Base-by-base conservation (phyloP, 768 basidiomycete genomes). In the Boletus reticulatus region DNA sequence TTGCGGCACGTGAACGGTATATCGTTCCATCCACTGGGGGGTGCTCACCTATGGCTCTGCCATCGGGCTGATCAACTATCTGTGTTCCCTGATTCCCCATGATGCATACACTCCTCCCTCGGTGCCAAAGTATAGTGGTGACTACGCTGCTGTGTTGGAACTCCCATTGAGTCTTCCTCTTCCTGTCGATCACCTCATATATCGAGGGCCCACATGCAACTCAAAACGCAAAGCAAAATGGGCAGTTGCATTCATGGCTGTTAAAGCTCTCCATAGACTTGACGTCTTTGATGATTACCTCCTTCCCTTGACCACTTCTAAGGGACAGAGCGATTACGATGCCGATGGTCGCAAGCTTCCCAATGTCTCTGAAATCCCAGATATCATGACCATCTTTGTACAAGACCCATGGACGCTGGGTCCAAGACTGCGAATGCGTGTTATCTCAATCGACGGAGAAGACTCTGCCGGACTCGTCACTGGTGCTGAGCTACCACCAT, bases 221-320 rank as follows among this genome's bases (percentile, higher is more conserved):
- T 82, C 89, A 12, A 94, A 93, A 67, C 85, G 80, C 56, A 89
- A 90, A 64, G 92, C 94, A 1, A 91, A 84, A 62, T 84, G 93
- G 8, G 88, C 88, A 4, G 92, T 83, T 12, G 89, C 92, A 0
- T 95, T 92, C 67, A 71, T 83, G 57, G 92, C 88, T 4, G 89
- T 92, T 20, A 84, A 82, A 61, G 75, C 76, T 3, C 77, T 96
- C 16, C 81, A 86, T 56, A 74, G 76, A 29, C 73, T 91, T n/a
- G 80, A 87, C 29, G 86, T 91, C 6, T 87, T 94, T 61, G 87
- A 95, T 62, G 85, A 93, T 53, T 86, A 89, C 64, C 79, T 96
- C 3, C 77, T 93, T 11, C 93, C 94, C 0, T 75, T 80, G n/a
- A 78, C 84, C 14, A 78, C 77, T 42, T 70, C 79, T 27, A 73